These are phyloP conservation scores for Xerocomus potaroensis DNA, from an alignment of 768 basidiomycete species.

Conservation along the genomic window DNA sequence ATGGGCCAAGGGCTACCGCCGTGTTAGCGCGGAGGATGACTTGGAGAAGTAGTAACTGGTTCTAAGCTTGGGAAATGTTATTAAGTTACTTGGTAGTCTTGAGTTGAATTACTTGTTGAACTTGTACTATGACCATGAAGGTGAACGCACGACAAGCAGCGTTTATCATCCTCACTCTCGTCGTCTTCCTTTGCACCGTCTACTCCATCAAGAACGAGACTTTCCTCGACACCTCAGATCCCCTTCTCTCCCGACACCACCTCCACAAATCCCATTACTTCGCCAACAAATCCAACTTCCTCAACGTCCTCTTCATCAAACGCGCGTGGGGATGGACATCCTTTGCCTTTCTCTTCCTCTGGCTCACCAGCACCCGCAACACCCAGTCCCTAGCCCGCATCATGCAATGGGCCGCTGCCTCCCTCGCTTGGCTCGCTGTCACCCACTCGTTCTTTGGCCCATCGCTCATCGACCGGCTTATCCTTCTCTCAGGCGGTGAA, in stretches of 20 bases:
- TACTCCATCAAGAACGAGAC: conserved; percentile 63
- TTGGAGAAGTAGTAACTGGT: conserved; percentile 36
- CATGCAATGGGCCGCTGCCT: conserved; percentile 53
- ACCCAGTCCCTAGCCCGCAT: conserved; percentile 41
- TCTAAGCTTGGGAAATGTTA: neutral
- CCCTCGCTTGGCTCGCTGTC: conserved; percentile 68
- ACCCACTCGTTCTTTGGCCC: conserved; percentile 90
- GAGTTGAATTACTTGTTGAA: neutral
- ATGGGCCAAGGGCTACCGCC: conserved; percentile 39
- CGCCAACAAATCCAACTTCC: conserved; percentile 71
- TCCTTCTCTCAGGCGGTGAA: conserved; percentile 64
- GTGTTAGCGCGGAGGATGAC: conserved; percentile 47
- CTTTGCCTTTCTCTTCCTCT: conserved; percentile 54
- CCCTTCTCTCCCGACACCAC: conserved; percentile 65
- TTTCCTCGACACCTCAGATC: conserved; percentile 84
- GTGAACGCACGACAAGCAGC: conserved; percentile 27
- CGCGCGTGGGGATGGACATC: conserved; percentile 90
- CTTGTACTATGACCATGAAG: neutral
- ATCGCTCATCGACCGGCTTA: conserved; percentile 63
- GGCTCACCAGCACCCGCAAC: conserved; percentile 50
- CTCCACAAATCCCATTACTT: conserved; percentile 64
- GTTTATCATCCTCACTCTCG: conserved; percentile 39
- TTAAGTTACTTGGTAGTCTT: no score
- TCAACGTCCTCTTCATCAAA: conserved; percentile 90
- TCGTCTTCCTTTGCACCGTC: conserved; percentile 56